Percentiles rank a stretch among this genome's conserved stretches.
Evolutionary conservation across 73 alveolate species (phyloP).

Genomic region (Tetrahymena elliotti): DNA sequence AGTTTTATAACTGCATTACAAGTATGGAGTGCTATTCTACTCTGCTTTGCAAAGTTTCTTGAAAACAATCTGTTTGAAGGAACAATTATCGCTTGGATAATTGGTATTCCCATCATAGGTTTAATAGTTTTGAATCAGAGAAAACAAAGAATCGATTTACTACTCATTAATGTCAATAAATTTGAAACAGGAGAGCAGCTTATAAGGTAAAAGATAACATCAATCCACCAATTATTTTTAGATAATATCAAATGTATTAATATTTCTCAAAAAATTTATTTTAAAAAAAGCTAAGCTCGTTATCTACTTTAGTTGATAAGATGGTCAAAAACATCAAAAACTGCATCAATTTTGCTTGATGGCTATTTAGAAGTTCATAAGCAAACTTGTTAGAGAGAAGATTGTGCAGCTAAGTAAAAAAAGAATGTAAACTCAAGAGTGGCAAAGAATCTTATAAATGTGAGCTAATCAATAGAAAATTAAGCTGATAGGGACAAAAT

Average conservation of each 20-base stretch:
- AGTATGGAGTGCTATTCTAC: constrained; percentile 22
- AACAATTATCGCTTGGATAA: constrained; percentile 34
- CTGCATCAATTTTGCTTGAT: constrained; percentile 20
- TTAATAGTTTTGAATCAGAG: constrained; percentile 20
- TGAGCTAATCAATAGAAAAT: background rate
- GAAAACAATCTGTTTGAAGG: constrained; percentile 35
- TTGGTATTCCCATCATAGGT: constrained; percentile 24
- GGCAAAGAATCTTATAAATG: background rate
- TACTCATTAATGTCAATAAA: constrained; percentile 21
- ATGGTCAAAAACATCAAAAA: background rate
- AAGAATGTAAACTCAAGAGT: constrained; percentile 10
- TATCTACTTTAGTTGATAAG: background rate
- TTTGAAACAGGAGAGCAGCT: background rate
- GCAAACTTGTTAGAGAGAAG: constrained; percentile 27
- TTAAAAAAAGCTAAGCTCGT: background rate
- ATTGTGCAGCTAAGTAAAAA: constrained; percentile 16
- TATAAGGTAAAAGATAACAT: background rate
- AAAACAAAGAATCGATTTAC: constrained; percentile 14
- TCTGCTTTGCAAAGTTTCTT: constrained; percentile 30
- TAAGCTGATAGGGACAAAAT: constrained; percentile 9
- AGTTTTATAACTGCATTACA: background rate
- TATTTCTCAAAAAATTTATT: no score
- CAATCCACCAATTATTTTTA: background rate
- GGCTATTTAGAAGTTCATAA: constrained; percentile 35
- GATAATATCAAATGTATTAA: no score